Evolutionary conservation across 345 rosid genomes (phyloP), one percentile per base, ranked within the genome.

Genomic region (Heritiera fomes): DNA sequence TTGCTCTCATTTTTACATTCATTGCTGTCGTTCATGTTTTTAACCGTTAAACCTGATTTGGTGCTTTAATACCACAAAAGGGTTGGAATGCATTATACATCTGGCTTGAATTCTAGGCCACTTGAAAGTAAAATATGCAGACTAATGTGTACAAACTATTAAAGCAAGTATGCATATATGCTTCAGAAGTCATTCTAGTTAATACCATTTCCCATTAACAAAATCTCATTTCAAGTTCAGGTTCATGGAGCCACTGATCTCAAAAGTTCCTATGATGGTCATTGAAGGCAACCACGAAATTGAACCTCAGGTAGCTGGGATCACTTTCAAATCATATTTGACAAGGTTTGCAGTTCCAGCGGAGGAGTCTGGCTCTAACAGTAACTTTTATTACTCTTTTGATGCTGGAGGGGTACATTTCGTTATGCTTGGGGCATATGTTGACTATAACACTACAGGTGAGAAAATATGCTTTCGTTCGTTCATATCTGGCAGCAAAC

Each of bases 231-330:
- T 70, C 38, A 70, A 70, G 65, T 80, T 64, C 80, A 93, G 98
- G 90, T 95, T 90, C 82, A 93, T 95, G 98, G 86, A 93, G 90
- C 94, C 91, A 45, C 64, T 95, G 79, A 90, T 83, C 59, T 93
- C 98, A 15, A 89, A 85, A 86, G 88, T 90, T 76, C 98, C 98
- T 28, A 91, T 90, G 85, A 95, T 95, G 98, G 95, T 93, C 77
- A 83, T 89, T 17, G 93, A 88, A 81, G 98, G 98, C 30, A 95
- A 93, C 88, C 95, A 95, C 74, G 95, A 93, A 81, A 93, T 95
- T 65, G 98, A 95, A 78, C 90, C 90, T 75, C 98, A 95, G 82
- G 92, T 78, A 71, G 84, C 83, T 10, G 88, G 88, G 75, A 69
- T 88, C 75, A 90, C 93, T 66, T 95, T 93, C 86, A 79, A 89